Base-by-base conservation (phyloP, 345 rosid species). In the Carallia brachiata region DNA sequence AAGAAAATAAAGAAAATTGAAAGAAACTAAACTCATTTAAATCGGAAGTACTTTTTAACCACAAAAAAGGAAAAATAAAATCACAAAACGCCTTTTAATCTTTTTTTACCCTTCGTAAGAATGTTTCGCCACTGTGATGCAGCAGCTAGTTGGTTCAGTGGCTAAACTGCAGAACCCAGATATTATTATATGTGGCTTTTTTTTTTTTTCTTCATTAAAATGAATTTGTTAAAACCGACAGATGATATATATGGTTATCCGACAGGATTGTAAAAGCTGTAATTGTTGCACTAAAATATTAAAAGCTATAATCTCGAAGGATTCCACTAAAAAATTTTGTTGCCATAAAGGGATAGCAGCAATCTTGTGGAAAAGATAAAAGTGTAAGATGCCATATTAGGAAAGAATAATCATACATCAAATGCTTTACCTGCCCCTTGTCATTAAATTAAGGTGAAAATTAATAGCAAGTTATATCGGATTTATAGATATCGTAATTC, bases 301-400 rank as follows among this genome's bases (percentile, higher is more conserved):
- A 55, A 67, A 57, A 34, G 28, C 37, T 34, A 64, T 36, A 65
- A 53, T 62, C n/a, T 28, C 52, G 54, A 74, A 62, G 60, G 15
- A 70, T 58, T 66, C 62, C 56, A 54, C 28, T 10, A 15, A 28
- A 56, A 50, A 55, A 44, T 10, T 40, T 10, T 48, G 18, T 77
- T 74, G 36, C 77, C 56, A 67, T 40, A 73, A 72, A 68, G 60
- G 76, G 73, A 61, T 60, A 57, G 75, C 36, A 17, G 64, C 63
- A 37, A 53, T 73, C 56, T 27, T 40, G 36, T 36, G 69, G 37
- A 10, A 31, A 58, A 53, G 53, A 16, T 50, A 9, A 62, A 48
- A 32, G n/a, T 17, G 16, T 27, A 23, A 61, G 68, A 65, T 82
- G 77, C 81, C 75, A 73, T 52, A 60, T 76, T 76, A 57, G 85